Conservation (phyloP, 2,329 filamentous ascomycete genomes). For the Fusarium oxysporum region DNA sequence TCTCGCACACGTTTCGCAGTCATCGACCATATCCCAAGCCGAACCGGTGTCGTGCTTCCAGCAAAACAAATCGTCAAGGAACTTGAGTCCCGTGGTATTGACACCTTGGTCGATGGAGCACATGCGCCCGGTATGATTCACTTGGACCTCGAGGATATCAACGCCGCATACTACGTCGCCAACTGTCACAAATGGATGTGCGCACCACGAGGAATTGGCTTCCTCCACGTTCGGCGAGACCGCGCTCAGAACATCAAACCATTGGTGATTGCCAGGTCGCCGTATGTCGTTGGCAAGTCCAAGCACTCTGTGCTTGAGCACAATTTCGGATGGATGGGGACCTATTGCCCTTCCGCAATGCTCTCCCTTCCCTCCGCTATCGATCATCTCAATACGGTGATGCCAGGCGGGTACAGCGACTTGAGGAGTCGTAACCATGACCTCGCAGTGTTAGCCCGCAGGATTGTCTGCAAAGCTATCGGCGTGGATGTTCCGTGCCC, state of each 20-base stretch:
- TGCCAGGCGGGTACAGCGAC: background rate
- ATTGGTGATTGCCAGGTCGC: background rate
- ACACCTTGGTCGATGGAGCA: background rate
- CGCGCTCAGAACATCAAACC: background rate
- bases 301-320: background rate
- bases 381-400: background rate
- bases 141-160: background rate
- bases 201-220: background rate
- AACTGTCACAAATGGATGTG: slow-evolving; percentile 1
- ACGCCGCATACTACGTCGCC: background rate
- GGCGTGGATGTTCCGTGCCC: background rate
- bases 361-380: background rate
- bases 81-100: background rate
- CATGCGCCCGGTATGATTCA: background rate
- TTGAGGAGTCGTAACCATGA: background rate
- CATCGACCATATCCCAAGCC: background rate
- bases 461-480: background rate
- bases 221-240: background rate
- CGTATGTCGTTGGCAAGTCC: background rate
- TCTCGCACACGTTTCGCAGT: background rate
- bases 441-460: background rate
- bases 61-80: background rate
- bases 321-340: background rate
- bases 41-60: background rate
- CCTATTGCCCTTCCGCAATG: background rate